These are phyloP conservation scores for Citrus reticulata DNA, from an alignment of 345 rosid species.

Conservation along the genomic window DNA sequence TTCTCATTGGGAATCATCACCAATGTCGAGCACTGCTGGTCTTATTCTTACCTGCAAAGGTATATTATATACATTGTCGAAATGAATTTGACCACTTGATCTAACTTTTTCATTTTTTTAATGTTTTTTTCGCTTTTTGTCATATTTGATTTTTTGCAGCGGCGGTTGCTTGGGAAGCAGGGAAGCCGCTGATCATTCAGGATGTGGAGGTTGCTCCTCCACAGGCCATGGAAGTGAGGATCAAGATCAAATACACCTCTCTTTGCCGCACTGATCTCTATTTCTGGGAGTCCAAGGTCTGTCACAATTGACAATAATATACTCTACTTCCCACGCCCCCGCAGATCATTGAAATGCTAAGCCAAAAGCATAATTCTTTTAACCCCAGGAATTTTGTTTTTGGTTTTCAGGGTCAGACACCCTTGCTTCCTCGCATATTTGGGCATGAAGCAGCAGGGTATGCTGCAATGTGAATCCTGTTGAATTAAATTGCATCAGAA, in stretches of 20 bases:
- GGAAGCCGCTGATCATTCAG: conserved; percentile 36
- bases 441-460: conserved; percentile 32
- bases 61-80: neutral
- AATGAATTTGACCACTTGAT: neutral
- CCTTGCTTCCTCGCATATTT: conserved; percentile 24
- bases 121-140: neutral
- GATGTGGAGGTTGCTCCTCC: conserved; percentile 41
- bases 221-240: conserved; percentile 31
- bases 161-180: conserved; percentile 39
- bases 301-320: neutral
- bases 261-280: conserved; percentile 35
- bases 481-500: neutral
- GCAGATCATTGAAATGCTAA: neutral
- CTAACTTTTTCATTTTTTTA: neutral
- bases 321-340: neutral
- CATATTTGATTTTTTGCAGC: conserved; percentile 14
- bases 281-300: conserved; percentile 33
- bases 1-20: neutral
- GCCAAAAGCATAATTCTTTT: neutral
- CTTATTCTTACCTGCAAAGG: conserved; percentile 25
- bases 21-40: conserved; percentile 27
- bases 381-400: neutral
- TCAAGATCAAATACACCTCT: conserved; percentile 29
- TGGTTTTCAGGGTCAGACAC: conserved; percentile 10
- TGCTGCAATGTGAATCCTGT: neutral